Base-by-base conservation (phyloP, 202 grass and related monocot genomes). In the Panicum virgatum region DNA sequence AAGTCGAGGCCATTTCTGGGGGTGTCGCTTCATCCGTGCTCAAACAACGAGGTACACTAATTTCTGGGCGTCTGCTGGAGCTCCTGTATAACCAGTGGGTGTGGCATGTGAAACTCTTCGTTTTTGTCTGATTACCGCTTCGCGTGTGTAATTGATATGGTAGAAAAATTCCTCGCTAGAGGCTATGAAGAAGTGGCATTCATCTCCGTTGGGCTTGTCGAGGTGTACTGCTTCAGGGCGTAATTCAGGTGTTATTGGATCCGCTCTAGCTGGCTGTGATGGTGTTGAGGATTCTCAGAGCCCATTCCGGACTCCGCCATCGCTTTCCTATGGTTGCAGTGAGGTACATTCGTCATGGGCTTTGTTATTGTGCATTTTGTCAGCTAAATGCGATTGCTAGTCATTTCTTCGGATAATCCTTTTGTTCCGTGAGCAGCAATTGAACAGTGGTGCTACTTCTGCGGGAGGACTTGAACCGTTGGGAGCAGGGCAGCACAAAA, bases 231-330 rank as follows among this genome's bases (percentile, higher is more conserved):
- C 65, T 52, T 79, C 62, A 46, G 60, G 62, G 56, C 53, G 46
- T 56, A 77, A 78, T 71, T 69, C 38, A 48, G 59, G 57, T 34
- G 39, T n/a, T 20, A 75, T 72, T 44, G 77, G 73, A 66, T 62
- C 73, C 69, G 44, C 47, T 57, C 73, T 57, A 77, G 72, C 37
- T 71, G 79, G 80, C 56, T 77, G 44, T 62, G 90, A 91, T 74
- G 78, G 76, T 12, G 27, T 43, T 62, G 83, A 86, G 36, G 88
- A 90, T 20, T 83, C 66, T 7, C 84, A 89, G 68, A 98, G 96
- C 73, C 84, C 90, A 60, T 98, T 98, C 73, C 81, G 80, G 22
- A 98, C 96, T 38, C 96, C 96, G 0, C 92, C 96, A 57, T 98
- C 96, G 9, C 69, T 95, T 50, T 76, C 88, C 11, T 98, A 93